These are phyloP conservation scores for Papiliotrema laurentii DNA, from an alignment of 1,284 basidiomycete genomes.

Conservation along the genomic window DNA sequence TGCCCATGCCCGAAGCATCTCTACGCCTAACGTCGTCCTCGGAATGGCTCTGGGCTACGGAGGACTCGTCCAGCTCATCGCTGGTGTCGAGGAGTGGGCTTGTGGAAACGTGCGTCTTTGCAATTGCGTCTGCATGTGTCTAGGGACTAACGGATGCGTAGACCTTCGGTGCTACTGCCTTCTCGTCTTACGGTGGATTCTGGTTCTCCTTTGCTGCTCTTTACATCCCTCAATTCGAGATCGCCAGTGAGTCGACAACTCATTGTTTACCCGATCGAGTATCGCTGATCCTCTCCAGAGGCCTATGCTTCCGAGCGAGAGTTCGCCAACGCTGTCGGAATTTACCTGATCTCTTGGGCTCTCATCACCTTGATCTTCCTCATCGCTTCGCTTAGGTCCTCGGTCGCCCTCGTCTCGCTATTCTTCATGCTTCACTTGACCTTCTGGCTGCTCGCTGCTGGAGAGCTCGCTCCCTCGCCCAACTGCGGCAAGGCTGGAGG, in stretches of 20 bases:
- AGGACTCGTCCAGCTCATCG: slow-evolving; percentile 66
- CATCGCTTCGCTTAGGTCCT: slow-evolving; percentile 62
- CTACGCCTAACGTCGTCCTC: slow-evolving; percentile 66
- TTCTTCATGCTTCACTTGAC: slow-evolving; percentile 66
- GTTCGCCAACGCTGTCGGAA: slow-evolving; percentile 50
- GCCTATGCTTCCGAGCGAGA: slow-evolving; percentile 47
- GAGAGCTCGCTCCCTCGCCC: slow-evolving; percentile 32
- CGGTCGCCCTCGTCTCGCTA: slow-evolving; percentile 60
- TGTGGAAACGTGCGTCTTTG: slow-evolving; percentile 52
- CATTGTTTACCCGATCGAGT: neutral
- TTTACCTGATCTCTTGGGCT: slow-evolving; percentile 49
- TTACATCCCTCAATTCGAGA: slow-evolving; percentile 49
- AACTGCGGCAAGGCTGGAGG: slow-evolving; percentile 62
- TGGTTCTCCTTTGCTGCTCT: slow-evolving; percentile 63
- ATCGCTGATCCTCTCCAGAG: neutral
- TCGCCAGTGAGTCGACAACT: slow-evolving; percentile 42
- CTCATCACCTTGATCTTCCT: slow-evolving; percentile 40
- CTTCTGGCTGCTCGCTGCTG: slow-evolving; percentile 50
- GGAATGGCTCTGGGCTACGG: slow-evolving; percentile 79
- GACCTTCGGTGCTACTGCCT: slow-evolving; percentile 62
- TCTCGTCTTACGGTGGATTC: slow-evolving; percentile 76
- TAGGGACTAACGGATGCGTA: slow-evolving; percentile 45
- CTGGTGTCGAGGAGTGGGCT: slow-evolving; percentile 63
- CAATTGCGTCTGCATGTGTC: neutral
- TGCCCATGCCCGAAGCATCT: slow-evolving; percentile 43